Conservation (phyloP, 345 rosid genomes). For the Excoecaria agallocha region DNA sequence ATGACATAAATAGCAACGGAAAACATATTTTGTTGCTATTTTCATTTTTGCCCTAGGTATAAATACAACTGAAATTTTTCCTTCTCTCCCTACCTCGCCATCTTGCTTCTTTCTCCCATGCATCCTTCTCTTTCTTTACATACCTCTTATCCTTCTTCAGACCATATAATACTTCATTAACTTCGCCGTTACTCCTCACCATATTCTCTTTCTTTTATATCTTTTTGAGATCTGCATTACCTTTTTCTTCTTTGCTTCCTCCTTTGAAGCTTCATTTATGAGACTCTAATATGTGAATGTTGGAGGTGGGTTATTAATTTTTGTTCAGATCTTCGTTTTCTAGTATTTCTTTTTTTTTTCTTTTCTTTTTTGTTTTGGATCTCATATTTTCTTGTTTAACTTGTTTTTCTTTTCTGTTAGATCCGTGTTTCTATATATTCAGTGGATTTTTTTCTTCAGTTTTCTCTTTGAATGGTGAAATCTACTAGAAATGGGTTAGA, state of each 20-base stretch:
- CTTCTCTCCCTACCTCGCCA: too few relatives aligned
- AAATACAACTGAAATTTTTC: too few relatives aligned
- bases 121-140: not conserved
- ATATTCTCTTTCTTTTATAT: not conserved
- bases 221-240: conserved; percentile 16
- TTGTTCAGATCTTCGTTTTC: too few relatives aligned
- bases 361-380: too few relatives aligned
- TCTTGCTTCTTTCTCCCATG: too few relatives aligned
- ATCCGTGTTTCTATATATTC: too few relatives aligned
- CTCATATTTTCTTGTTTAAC: too few relatives aligned
- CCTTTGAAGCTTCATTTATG: not conserved
- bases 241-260: not conserved
- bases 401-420: too few relatives aligned
- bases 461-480: not conserved
- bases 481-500: not conserved
- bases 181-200: conserved; percentile 12
- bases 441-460: not conserved
- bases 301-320: not conserved
- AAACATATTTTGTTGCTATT: too few relatives aligned
- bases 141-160: not conserved
- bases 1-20: too few relatives aligned
- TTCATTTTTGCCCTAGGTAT: too few relatives aligned
- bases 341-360: too few relatives aligned
- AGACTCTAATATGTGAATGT: not conserved
- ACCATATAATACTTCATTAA: not conserved